Evolutionary conservation across 2,329 filamentous ascomycete genomes (phyloP).

Genomic region (Podosphaera leucotricha): DNA sequence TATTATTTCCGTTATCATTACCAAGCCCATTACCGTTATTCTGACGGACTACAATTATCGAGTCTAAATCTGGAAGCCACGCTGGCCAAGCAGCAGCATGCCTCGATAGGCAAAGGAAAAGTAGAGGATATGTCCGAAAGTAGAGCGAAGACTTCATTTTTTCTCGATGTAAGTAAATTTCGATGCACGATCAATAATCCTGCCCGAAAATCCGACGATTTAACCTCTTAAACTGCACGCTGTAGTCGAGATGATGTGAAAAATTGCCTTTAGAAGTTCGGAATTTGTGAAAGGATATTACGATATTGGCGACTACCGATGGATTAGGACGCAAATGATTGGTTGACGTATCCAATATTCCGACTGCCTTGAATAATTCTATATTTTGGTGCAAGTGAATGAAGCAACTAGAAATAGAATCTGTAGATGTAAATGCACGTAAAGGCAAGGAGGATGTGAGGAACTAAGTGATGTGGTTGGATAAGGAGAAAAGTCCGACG

Average conservation of each 20-base stretch:
- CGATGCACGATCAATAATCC: too few relatives aligned
- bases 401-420: not conserved
- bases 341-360: not conserved
- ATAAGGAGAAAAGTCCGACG: too few relatives aligned
- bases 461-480: too few relatives aligned
- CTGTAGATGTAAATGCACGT: too few relatives aligned
- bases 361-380: not conserved
- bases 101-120: slow-evolving; percentile 26
- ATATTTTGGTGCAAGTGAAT: not conserved
- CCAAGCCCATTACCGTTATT: slow-evolving; percentile 13
- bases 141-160: slow-evolving; percentile 27
- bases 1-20: not conserved
- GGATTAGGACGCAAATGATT: too few relatives aligned
- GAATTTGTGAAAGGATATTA: not conserved
- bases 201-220: not conserved
- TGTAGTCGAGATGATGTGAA: not conserved
- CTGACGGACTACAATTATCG: slow-evolving; percentile 24
- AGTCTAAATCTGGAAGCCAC: slow-evolving; percentile 29
- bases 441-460: too few relatives aligned
- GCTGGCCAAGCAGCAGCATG: slow-evolving; percentile 24
- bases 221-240: not conserved
- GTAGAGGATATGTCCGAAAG: slow-evolving; percentile 23
- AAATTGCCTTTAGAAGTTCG: not conserved
- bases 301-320: too few relatives aligned
- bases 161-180: too few relatives aligned